Conservation (phyloP, 1,284 basidiomycete genomes). For the Amylostereum areolatum region DNA sequence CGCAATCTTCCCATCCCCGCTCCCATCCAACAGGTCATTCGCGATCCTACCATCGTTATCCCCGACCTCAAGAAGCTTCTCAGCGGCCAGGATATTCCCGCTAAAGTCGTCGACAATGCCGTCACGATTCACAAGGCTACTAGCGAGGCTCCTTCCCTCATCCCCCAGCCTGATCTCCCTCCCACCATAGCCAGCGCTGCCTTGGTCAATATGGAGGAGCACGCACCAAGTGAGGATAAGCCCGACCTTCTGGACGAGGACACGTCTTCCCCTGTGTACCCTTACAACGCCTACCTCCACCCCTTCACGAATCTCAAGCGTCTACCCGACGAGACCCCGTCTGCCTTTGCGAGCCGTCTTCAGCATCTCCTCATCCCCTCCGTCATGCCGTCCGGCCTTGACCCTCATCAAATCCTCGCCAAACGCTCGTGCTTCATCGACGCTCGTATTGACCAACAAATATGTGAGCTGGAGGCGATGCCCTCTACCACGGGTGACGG, state of each 20-base stretch:
- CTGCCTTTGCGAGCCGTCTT: conserved; percentile 62
- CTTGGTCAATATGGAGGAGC: conserved; percentile 20
- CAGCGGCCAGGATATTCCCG: conserved; percentile 50
- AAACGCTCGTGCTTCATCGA: conserved; percentile 92
- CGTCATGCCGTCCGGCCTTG: conserved; percentile 89
- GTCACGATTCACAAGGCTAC: conserved; percentile 72
- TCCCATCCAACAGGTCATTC: conserved; percentile 74
- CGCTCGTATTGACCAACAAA: conserved; percentile 84
- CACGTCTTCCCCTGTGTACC: conserved; percentile 79
- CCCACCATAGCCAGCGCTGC: too few relatives aligned
- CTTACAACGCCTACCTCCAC: conserved; percentile 91
- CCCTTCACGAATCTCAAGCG: conserved; percentile 77
- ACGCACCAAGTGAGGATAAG: conserved; percentile 45
- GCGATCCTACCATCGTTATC: conserved; percentile 51
- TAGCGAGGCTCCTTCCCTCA: conserved; percentile 5
- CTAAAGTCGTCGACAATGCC: conserved; percentile 71
- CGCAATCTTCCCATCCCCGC: conserved; percentile 80
- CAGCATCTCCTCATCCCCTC: conserved; percentile 85
- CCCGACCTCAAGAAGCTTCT: conserved; percentile 62
- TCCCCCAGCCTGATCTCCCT: too few relatives aligned
- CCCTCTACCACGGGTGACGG: conserved; percentile 82
- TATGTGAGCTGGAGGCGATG: conserved; percentile 83
- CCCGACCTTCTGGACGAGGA: conserved; percentile 77
- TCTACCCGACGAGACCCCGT: conserved; percentile 51
- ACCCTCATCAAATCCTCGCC: conserved; percentile 85